Evolutionary conservation across 192 early-diverging fungal species (phyloP), one percentile per base, ranked within the genome.

Genomic region (Polychytrium aggregatum): DNA sequence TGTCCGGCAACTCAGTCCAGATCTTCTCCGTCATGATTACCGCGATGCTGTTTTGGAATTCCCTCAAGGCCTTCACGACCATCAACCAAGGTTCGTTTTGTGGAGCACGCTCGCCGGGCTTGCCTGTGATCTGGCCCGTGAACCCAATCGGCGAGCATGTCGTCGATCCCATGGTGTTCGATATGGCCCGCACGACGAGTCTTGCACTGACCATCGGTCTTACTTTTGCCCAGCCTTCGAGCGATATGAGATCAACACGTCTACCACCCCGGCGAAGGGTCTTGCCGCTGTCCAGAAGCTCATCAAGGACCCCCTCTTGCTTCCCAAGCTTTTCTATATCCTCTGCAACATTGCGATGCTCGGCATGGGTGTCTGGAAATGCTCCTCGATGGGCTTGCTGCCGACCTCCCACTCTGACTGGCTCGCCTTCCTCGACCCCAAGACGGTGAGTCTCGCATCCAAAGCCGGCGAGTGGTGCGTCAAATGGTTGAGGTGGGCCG

Each of bases 1-100:
- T 99, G 97, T 87, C 83, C 21, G 97, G 97, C 46, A 98, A 87
- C 60, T 59, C 78, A 42, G 85, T 99, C 29, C 92, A 96, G 53
- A 95, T 98, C 44, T 99, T 92, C 52, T 83, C 78, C 31, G 90
- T 99, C 25, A 79, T 98, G 62, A 84, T 97, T 29, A 92, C 88
- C 3, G 91, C 78, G 13, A 99, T 98, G 94, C 79, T 98, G 22
- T 80, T 99, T 46, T 87, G 80, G 59, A 82, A 89, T 21, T 85
- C 88, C 35, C 50, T 86, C 18, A 80, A 80, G 50, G 82, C 86
- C 2, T 78, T 95, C 16, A 61, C 85, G 62, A 61, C 65, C 31
- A 75, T 86, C 31, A 72, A 48, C 9, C 42, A 48, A 22, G 53
- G 58, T 64, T 26, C 14, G 28, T n/a, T 37, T 25, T 39, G 11